Percentiles rank a stretch among this genome's conserved stretches.
These are phyloP conservation scores for Ramalina intermedia DNA, from an alignment of 495 filamentous ascomycete species.

Conservation along the genomic window DNA sequence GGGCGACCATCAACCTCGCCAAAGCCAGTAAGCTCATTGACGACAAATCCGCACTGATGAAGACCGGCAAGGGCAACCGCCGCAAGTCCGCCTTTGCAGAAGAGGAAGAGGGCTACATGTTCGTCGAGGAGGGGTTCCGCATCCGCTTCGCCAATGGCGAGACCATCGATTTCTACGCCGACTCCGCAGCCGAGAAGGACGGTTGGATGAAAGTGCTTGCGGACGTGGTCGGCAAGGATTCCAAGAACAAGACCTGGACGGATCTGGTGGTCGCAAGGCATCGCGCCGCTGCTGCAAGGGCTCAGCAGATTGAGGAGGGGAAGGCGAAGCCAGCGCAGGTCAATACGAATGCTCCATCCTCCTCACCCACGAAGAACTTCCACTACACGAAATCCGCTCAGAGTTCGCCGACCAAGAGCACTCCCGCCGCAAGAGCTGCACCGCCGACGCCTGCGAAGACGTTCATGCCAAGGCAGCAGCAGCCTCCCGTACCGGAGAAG, in stretches of 20 bases:
- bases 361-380: conserved; percentile 7
- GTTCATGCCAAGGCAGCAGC: conserved; percentile 1
- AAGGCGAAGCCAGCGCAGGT: conserved; percentile 10
- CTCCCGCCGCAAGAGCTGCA: conserved; percentile 10
- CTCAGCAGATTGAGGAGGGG: conserved; percentile 14
- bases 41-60: conserved; percentile 66
- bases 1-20: conserved; percentile 88
- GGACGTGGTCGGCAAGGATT: conserved; percentile 65
- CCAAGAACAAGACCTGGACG: conserved; percentile 52
- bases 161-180: conserved; percentile 96
- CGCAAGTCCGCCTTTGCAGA: conserved; percentile 92
- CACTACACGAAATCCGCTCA: conserved; percentile 11
- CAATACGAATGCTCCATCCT: neutral
- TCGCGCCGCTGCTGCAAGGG: conserved; percentile 13
- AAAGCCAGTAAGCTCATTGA: conserved; percentile 93
- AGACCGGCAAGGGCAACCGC: conserved; percentile 63
- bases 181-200: conserved; percentile 70
- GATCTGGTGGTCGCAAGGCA: conserved; percentile 57
- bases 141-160: conserved; percentile 97
- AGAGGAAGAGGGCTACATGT: conserved; percentile 99
- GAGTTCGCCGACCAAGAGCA: conserved; percentile 14
- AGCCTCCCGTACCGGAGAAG: conserved; percentile 11
- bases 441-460: conserved; percentile 17
- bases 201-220: conserved; percentile 88
- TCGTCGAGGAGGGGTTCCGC: conserved; percentile 96